Evolutionary conservation across 352 stramenopile species (phyloP).

Genomic region (Pythium oligandrum): DNA sequence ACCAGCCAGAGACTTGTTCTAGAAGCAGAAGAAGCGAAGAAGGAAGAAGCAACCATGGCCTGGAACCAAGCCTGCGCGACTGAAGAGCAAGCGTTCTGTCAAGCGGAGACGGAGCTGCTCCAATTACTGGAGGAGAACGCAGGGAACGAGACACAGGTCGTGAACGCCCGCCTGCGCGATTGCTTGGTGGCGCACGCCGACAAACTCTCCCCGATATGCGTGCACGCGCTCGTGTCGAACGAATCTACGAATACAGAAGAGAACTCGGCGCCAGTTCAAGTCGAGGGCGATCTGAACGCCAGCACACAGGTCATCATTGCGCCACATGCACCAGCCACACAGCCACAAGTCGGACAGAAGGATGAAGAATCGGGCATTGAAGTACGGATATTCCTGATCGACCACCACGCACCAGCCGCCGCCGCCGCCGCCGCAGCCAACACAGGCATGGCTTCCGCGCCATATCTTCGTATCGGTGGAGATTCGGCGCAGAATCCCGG

Average conservation of each 20-base stretch:
- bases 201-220: conserved; percentile 44
- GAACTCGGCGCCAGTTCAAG: too few relatives aligned
- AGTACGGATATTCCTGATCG: conserved; percentile 20
- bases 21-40: too few relatives aligned
- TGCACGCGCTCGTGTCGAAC: conserved; percentile 33
- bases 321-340: conserved; percentile 5
- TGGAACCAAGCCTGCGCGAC: conserved; percentile 20
- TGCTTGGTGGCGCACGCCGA: conserved; percentile 55
- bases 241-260: background rate
- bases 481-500: conserved; percentile 13
- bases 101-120: conserved; percentile 42
- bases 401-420: conserved; percentile 8
- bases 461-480: conserved; percentile 16
- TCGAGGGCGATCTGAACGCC: too few relatives aligned
- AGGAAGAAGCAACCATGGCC: too few relatives aligned
- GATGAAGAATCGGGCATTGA: conserved; percentile 13
- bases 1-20: too few relatives aligned
- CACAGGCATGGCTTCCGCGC: background rate
- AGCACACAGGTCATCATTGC: too few relatives aligned
- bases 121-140: conserved; percentile 37
- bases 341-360: background rate
- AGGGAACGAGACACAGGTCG: conserved; percentile 30
- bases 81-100: conserved; percentile 38
- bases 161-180: conserved; percentile 35
- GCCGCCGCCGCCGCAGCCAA: background rate